A percentile compares a stretch with the other conserved stretches of the same genome.
These are phyloP conservation scores for Sechiopsis laciniata DNA, from an alignment of 306 rosid species.

Conservation along the genomic window DNA sequence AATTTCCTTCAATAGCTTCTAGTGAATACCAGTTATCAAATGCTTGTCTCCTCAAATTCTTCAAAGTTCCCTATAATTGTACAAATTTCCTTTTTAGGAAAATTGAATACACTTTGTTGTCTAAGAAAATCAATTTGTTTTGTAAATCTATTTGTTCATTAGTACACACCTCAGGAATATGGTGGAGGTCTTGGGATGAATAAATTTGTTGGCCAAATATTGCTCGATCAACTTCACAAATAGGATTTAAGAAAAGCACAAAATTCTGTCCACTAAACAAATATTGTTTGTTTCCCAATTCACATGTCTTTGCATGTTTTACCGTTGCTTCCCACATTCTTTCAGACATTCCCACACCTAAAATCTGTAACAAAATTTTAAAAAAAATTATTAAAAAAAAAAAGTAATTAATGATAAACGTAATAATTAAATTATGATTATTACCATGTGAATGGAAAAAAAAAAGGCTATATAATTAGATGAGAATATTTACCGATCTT, in stretches of 20 bases:
- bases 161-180: slow-evolving; percentile 34
- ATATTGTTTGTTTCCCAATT: slow-evolving; percentile 48
- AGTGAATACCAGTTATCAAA: not conserved
- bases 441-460: no score
- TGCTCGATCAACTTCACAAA: slow-evolving; percentile 58
- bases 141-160: no score
- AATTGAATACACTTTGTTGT: no score
- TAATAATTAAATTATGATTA: no score
- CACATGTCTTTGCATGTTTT: slow-evolving; percentile 67
- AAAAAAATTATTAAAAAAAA: no score
- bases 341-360: slow-evolving; percentile 78
- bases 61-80: not conserved
- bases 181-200: slow-evolving; percentile 22
- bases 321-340: slow-evolving; percentile 67
- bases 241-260: slow-evolving; percentile 37
- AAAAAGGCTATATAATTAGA: no score
- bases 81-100: not conserved
- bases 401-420: no score
- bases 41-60: slow-evolving; percentile 10
- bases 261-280: slow-evolving; percentile 28
- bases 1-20: not conserved
- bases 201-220: slow-evolving; percentile 37
- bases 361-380: slow-evolving; percentile 31
- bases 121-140: no score
- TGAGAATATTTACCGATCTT: slow-evolving; percentile 35